Percentiles rank a stretch among this genome's conserved stretches.
Evolutionary conservation across 2,329 filamentous ascomycete species (phyloP).

Genomic region (Penicillium sp.): DNA sequence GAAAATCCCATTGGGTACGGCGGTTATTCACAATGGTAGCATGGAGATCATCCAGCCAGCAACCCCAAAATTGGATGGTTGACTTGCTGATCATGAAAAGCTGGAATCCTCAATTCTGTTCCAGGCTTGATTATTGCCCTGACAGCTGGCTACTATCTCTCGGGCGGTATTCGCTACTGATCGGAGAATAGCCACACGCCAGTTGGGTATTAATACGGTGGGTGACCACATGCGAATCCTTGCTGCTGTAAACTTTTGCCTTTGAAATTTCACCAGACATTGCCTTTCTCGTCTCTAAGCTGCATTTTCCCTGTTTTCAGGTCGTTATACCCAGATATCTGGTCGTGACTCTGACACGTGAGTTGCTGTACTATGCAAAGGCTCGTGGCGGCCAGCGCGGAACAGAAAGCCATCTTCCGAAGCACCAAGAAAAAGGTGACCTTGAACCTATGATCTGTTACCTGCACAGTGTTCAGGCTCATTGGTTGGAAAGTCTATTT

Average conservation of each 20-base stretch:
- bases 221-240: conserved; percentile 5
- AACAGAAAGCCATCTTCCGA: not conserved
- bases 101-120: no score
- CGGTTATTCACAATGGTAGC: no score
- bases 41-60: no score
- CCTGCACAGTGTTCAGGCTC: not conserved
- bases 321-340: not conserved
- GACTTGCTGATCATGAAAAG: no score
- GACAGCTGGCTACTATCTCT: no score
- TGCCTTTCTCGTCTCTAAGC: not conserved
- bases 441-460: not conserved
- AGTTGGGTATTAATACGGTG: conserved; percentile 1
- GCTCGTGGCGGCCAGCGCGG: conserved; percentile 1
- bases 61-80: no score
- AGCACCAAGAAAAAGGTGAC: not conserved
- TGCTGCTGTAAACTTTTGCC: conserved; percentile 1
- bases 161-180: no score
- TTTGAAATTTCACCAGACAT: no score
- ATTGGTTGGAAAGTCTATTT: not conserved
- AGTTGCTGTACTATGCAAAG: not conserved
- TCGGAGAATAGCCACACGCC: conserved; percentile 5
- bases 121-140: no score
- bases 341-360: not conserved
- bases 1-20: no score
- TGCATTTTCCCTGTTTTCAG: not conserved